Conservation (phyloP, 805 yeast species). For the Saccharomycopsis fibuligera region DNA sequence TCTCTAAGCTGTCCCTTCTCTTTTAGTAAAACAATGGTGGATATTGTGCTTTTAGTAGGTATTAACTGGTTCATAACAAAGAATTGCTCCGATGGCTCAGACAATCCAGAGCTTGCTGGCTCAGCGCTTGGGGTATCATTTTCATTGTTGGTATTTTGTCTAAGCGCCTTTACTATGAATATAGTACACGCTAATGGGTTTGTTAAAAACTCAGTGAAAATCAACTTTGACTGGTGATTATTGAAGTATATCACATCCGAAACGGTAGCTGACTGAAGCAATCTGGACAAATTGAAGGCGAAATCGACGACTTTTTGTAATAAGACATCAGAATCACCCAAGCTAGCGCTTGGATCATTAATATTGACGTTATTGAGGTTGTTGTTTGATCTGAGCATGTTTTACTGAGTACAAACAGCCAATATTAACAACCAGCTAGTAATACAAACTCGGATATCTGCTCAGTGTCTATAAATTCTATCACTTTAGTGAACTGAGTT, state of each 20-base stretch:
- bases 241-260: conserved; percentile 27
- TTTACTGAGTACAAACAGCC: no score
- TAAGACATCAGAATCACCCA: no score
- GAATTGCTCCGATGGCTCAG: conserved; percentile 13
- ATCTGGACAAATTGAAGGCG: conserved; percentile 27
- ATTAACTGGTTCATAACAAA: conserved; percentile 14
- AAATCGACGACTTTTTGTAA: conserved; percentile 23
- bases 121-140: background rate
- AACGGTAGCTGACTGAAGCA: conserved; percentile 27
- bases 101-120: background rate
- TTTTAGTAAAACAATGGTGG: conserved; percentile 39
- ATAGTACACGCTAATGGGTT: conserved; percentile 25
- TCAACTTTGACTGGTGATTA: conserved; percentile 17
- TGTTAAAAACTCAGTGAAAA: conserved; percentile 22
- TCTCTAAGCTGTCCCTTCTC: conserved; percentile 30
- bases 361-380: no score
- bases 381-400: no score
- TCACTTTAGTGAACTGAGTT: no score
- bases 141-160: background rate
- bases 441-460: no score
- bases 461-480: no score
- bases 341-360: no score
- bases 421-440: no score
- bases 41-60: conserved; percentile 16
- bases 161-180: conserved; percentile 22